Evolutionary conservation across 768 basidiomycete genomes (phyloP).

Genomic region (Wakefieldia striispora): DNA sequence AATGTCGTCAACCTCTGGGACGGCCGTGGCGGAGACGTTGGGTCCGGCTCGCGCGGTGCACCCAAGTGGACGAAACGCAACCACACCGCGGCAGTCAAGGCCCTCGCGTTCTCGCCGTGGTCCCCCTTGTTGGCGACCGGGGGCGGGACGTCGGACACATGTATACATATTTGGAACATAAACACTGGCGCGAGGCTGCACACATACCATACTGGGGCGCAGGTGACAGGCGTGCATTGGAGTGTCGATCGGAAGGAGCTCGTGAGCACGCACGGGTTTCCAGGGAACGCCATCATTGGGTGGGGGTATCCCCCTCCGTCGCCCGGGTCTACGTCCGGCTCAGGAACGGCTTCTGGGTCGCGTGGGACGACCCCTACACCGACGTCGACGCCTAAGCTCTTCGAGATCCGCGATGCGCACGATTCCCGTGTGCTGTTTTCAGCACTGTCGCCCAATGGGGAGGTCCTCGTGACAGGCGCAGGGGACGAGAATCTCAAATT

Average conservation of each 20-base stretch:
- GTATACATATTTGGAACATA: conserved; percentile 87
- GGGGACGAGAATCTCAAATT: conserved; percentile 97
- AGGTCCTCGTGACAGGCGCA: conserved; percentile 88
- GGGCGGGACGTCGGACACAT: conserved; percentile 92
- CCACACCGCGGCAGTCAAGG: conserved; percentile 87
- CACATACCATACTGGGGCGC: conserved; percentile 81
- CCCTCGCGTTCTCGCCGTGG: conserved; percentile 98
- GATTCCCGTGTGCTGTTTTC: conserved; percentile 89
- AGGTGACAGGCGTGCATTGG: conserved; percentile 90
- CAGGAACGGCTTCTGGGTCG: conserved; percentile 1
- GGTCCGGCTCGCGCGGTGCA: conserved; percentile 44
- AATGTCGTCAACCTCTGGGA: conserved; percentile 99
- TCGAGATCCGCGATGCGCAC: conserved; percentile 84
- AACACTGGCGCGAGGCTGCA: conserved; percentile 91
- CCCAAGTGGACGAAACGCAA: conserved; percentile 92
- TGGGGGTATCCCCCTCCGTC: conserved; percentile 70
- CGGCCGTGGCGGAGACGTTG: conserved; percentile 63
- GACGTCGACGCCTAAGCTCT: conserved; percentile 19
- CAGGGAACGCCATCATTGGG: conserved; percentile 78
- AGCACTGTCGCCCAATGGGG: conserved; percentile 82
- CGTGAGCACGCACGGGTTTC: conserved; percentile 91
- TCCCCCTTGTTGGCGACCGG: conserved; percentile 87
- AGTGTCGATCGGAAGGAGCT: conserved; percentile 87
- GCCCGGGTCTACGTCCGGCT: conserved; percentile 51
- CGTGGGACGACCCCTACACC: conserved; percentile 18